A percentile compares a stretch with the other conserved stretches of the same genome.
Evolutionary conservation across 1,139 yeast genomes (phyloP).

Genomic region (Magnusiomyces suaveolens): DNA sequence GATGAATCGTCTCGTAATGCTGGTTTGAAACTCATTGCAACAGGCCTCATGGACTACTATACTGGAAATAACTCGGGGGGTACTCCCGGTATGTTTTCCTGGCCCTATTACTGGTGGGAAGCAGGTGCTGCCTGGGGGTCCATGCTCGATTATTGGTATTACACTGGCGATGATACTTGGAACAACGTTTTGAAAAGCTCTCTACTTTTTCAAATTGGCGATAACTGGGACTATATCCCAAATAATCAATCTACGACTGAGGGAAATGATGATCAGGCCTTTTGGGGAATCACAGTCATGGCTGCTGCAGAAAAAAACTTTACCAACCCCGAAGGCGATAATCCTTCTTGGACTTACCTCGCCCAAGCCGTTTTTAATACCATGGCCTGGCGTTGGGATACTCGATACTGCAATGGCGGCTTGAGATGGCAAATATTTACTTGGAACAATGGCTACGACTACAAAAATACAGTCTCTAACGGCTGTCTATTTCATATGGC

Average conservation of each 20-base stretch:
- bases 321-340: constrained; percentile 46
- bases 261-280: constrained; percentile 90
- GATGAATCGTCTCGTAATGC: constrained; percentile 22
- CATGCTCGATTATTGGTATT: constrained; percentile 54
- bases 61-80: constrained; percentile 46
- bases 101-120: constrained; percentile 91
- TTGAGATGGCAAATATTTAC: constrained; percentile 93
- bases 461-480: constrained; percentile 82
- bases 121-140: constrained; percentile 86
- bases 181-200: constrained; percentile 48
- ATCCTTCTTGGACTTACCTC: constrained; percentile 60
- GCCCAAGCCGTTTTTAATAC: constrained; percentile 81
- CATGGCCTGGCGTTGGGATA: constrained; percentile 85
- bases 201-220: constrained; percentile 56
- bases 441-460: constrained; percentile 90
- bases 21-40: constrained; percentile 48
- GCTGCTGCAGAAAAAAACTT: constrained; percentile 76
- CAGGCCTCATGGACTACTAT: constrained; percentile 66
- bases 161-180: constrained; percentile 54
- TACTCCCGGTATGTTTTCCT: constrained; percentile 61
- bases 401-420: constrained; percentile 67
- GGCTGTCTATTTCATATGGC: constrained; percentile 86
- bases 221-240: constrained; percentile 61
- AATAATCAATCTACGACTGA: constrained; percentile 64
- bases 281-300: constrained; percentile 82